Evolutionary conservation across 257 asterid species (phyloP).

Genomic region (Nicotiana benthamiana): DNA sequence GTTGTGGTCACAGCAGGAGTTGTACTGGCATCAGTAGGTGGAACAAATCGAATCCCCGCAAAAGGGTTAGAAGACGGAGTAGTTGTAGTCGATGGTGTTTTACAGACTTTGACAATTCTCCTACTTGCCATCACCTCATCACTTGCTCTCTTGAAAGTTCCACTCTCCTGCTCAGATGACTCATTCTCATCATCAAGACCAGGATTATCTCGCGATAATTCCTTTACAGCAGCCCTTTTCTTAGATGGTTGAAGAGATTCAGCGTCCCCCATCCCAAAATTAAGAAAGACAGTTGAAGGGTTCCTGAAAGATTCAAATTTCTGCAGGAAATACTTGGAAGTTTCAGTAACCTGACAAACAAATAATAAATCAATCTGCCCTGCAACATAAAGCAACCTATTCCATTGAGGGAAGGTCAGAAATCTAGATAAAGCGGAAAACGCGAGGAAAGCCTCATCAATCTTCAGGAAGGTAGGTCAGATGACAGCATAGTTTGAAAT

Average conservation of each 20-base stretch:
- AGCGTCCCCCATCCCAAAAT: constrained; percentile 61
- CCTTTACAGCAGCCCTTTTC: constrained; percentile 84
- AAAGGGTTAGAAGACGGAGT: constrained; percentile 67
- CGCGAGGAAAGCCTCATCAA: background rate
- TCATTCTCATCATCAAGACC: constrained; percentile 77
- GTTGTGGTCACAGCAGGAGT: constrained; percentile 5
- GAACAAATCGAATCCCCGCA: constrained; percentile 54
- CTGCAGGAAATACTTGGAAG: constrained; percentile 15
- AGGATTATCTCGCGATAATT: constrained; percentile 77
- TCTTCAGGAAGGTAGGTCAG: background rate
- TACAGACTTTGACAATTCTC: constrained; percentile 82
- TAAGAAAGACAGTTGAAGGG: background rate
- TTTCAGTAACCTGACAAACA: background rate
- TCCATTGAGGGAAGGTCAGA: background rate
- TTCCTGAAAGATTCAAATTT: constrained; percentile 2
- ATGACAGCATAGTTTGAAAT: background rate
- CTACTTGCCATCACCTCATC: constrained; percentile 78
- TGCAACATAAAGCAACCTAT: background rate
- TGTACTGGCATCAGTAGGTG: constrained; percentile 27
- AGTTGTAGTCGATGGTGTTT: constrained; percentile 32
- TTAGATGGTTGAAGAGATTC: constrained; percentile 65
- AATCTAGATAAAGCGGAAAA: background rate
- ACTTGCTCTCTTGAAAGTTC: constrained; percentile 78
- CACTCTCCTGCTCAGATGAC: constrained; percentile 54
- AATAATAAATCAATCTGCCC: background rate